A percentile compares a stretch with the other conserved stretches of the same genome.
Conservation (phyloP, 176 grass and related monocot genomes). For the Leersia perrieri region DNA sequence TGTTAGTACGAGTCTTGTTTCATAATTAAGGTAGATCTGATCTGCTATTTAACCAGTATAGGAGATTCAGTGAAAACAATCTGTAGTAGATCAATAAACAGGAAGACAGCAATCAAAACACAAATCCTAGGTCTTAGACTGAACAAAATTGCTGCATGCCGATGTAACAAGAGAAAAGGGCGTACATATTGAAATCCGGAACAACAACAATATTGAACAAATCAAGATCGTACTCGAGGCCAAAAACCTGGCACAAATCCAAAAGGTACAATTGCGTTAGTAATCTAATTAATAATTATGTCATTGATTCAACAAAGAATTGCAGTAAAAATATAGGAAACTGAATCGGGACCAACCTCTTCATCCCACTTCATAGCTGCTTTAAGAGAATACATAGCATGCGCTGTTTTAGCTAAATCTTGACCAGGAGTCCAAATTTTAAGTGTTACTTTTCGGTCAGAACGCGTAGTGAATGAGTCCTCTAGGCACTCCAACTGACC, state of each 20-base stretch:
- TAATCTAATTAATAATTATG: constrained; percentile 14
- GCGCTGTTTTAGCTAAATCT: constrained; percentile 91
- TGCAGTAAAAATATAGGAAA: not conserved
- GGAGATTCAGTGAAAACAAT: not conserved
- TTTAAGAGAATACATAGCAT: constrained; percentile 99
- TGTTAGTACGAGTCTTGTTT: constrained; percentile 2
- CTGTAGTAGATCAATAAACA: not conserved
- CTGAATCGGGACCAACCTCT: constrained; percentile 53
- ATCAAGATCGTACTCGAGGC: constrained; percentile 97
- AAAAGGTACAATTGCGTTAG: constrained; percentile 31
- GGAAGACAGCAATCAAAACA: not conserved
- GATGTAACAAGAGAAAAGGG: constrained; percentile 4
- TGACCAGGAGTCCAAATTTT: constrained; percentile 94
- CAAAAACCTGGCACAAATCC: constrained; percentile 69
- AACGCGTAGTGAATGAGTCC: constrained; percentile 83
- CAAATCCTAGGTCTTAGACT: not conserved
- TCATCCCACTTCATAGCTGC: constrained; percentile 99
- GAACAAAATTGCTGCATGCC: not conserved
- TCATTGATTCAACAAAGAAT: not conserved
- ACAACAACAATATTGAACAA: constrained; percentile 99
- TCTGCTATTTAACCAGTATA: not conserved
- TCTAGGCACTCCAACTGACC: constrained; percentile 86
- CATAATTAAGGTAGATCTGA: not conserved
- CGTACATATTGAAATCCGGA: constrained; percentile 99
- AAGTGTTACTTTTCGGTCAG: constrained; percentile 76